Conservation (phyloP, 2,329 filamentous ascomycete genomes). For the Sphaerulina vaccinii region DNA sequence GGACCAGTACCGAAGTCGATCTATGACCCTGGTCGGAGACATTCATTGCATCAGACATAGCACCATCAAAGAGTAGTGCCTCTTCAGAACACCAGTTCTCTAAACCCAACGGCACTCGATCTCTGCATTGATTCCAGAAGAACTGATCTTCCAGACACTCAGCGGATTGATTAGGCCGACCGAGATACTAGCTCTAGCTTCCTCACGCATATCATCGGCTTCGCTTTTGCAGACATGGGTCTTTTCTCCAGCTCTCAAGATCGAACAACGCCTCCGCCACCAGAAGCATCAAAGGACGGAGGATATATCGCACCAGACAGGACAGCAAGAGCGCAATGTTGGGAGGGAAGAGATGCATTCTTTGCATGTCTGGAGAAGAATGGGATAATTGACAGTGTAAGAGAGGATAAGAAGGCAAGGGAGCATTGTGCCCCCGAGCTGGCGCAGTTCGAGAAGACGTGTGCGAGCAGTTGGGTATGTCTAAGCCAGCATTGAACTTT, state of each 20-base stretch:
- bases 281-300: conserved; percentile 49
- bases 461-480: conserved; percentile 85
- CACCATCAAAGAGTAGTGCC: not conserved
- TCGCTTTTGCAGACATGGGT: conserved; percentile 32
- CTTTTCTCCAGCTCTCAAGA: conserved; percentile 36
- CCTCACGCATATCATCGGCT: not conserved
- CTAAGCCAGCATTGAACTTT: not conserved
- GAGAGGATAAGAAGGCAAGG: conserved; percentile 54
- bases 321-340: conserved; percentile 77
- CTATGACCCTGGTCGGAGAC: not conserved
- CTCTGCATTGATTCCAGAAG: too few species aligned
- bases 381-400: conserved; percentile 73
- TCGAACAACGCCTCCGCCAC: conserved; percentile 23
- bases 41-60: not conserved
- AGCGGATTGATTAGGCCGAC: too few species aligned
- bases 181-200: not conserved
- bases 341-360: conserved; percentile 84
- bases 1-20: not conserved
- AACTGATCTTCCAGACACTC: too few species aligned
- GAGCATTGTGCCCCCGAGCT: conserved; percentile 58
- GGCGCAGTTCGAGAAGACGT: conserved; percentile 75
- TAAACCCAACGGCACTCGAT: too few species aligned
- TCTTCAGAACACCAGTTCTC: not conserved
- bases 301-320: conserved; percentile 80
- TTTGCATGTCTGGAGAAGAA: conserved; percentile 83